Evolutionary conservation across 331 rosid genomes (phyloP).

Genomic region (Cucumis variabilis): DNA sequence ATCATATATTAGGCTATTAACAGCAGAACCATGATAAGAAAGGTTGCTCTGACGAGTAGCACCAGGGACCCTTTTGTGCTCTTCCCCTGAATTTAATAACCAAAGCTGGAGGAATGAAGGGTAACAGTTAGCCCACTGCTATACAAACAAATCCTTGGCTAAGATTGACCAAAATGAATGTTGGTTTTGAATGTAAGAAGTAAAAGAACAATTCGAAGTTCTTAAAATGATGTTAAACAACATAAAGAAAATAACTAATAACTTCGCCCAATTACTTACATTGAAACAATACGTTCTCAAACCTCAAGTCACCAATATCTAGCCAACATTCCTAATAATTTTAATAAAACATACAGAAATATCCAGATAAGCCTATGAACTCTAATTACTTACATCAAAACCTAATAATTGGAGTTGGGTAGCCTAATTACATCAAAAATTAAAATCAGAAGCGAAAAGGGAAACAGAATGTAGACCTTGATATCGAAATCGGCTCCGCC

Average conservation of each 20-base stretch:
- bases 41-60: constrained; percentile 73
- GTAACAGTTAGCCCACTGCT: background rate
- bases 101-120: constrained; percentile 62
- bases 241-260: background rate
- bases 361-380: background rate
- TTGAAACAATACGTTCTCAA: background rate
- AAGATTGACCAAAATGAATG: background rate
- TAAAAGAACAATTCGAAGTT: no score
- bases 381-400: no score
- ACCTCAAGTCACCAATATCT: background rate
- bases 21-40: constrained; percentile 77
- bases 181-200: no score
- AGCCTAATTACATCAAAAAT: background rate
- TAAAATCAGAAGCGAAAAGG: background rate
- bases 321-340: background rate
- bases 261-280: background rate
- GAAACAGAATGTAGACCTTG: constrained; percentile 56
- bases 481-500: constrained; percentile 98
- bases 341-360: background rate
- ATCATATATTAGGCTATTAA: constrained; percentile 78
- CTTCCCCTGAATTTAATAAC: constrained; percentile 58
- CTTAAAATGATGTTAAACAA: background rate
- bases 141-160: background rate
- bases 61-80: constrained; percentile 63
- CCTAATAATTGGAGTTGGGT: background rate